phyloP scores from a whole-genome alignment of 2,329 filamentous ascomycete species.

The Claviceps pazoutovae region DNA sequence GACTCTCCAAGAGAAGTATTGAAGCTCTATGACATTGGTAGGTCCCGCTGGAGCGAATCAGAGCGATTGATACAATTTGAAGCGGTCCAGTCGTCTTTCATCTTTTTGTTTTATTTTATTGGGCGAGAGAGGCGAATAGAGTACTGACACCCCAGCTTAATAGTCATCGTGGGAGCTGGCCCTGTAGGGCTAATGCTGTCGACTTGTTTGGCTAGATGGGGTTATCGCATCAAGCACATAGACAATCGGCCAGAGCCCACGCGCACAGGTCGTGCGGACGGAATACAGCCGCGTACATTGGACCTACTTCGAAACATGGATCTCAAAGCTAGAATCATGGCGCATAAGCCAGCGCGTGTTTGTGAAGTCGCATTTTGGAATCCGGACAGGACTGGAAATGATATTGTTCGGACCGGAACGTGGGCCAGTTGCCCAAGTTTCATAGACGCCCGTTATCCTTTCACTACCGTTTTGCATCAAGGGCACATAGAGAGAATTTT shows the following conservation, averaged over 20 bases:
- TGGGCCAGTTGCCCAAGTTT: constrained; percentile 87
- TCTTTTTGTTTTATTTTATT: too few species aligned
- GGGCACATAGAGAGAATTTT: constrained; percentile 58
- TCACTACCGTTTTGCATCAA: constrained; percentile 58
- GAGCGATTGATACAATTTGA: background rate
- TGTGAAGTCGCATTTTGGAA: constrained; percentile 68
- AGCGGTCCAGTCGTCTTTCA: background rate
- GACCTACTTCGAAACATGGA: constrained; percentile 84
- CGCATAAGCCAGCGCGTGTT: constrained; percentile 71
- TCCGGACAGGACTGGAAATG: constrained; percentile 36
- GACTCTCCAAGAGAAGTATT: background rate
- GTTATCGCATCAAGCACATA: constrained; percentile 89
- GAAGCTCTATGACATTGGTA: constrained; percentile 31
- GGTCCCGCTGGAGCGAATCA: constrained; percentile 1
- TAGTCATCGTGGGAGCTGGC: constrained; percentile 78
- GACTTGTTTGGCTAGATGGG: constrained; percentile 79
- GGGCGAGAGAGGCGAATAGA: background rate
- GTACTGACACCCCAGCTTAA: constrained; percentile 11
- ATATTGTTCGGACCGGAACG: constrained; percentile 52
- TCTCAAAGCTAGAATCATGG: constrained; percentile 78
- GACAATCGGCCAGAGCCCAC: constrained; percentile 82
- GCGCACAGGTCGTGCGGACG: constrained; percentile 72
- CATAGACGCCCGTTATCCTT: constrained; percentile 57
- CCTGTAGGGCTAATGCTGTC: constrained; percentile 80
- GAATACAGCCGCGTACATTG: constrained; percentile 79